phyloP scores from a whole-genome alignment of 192 early-diverging fungal species.

The Backusella luteola region DNA sequence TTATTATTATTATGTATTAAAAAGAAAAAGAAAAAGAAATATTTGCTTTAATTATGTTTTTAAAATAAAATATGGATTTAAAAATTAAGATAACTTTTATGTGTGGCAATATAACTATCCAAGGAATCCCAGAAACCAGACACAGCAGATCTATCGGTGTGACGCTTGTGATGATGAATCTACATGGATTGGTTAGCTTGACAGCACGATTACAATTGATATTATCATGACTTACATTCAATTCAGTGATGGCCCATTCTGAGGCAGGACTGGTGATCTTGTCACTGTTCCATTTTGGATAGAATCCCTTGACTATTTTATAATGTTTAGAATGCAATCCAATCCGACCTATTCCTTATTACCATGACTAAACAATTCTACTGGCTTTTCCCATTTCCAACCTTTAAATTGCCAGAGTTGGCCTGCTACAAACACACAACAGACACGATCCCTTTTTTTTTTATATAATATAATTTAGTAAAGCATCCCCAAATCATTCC shows the following conservation, averaged over 20 bases:
- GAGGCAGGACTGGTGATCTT: constrained; percentile 37
- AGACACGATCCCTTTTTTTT: constrained; percentile 59
- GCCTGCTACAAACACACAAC: constrained; percentile 89
- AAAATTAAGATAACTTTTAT: constrained; percentile 45
- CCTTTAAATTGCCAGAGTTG: constrained; percentile 93
- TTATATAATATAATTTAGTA: not conserved
- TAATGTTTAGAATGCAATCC: not conserved
- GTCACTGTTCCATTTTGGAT: constrained; percentile 56
- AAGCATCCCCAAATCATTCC: too few species aligned
- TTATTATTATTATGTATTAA: not conserved
- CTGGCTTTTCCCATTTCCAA: constrained; percentile 85
- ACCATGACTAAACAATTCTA: constrained; percentile 76
- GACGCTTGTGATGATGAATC: constrained; percentile 54
- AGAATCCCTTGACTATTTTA: constrained; percentile 56
- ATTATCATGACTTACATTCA: constrained; percentile 46
- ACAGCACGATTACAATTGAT: not conserved
- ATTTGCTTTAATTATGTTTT: not conserved
- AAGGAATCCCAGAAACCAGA: constrained; percentile 57
- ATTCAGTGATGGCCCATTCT: constrained; percentile 48
- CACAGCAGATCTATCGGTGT: constrained; percentile 55
- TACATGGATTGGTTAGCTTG: constrained; percentile 13
- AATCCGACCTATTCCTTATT: not conserved
- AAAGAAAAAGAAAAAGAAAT: not conserved
- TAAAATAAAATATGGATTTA: constrained; percentile 16
- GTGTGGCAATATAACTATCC: constrained; percentile 47